Percentiles rank a stretch among this genome's conserved stretches.
These are phyloP conservation scores for Brettanomyces sp. DNA, from an alignment of 805 yeast genomes.

Conservation along the genomic window DNA sequence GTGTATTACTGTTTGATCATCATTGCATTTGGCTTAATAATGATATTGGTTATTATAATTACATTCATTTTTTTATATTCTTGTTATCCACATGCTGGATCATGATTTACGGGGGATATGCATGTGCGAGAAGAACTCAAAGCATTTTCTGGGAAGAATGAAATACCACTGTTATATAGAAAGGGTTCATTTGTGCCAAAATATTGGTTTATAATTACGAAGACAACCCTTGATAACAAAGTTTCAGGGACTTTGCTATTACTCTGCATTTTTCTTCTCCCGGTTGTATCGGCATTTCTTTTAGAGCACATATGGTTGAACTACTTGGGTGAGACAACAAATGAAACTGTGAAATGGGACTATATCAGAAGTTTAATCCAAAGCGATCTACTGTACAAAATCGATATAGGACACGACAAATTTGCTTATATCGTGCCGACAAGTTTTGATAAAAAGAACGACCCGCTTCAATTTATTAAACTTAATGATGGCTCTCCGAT, in stretches of 20 bases:
- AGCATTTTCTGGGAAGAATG: slow-evolving; percentile 2
- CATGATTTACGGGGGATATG: slow-evolving; percentile 31
- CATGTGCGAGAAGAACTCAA: slow-evolving; percentile 24
- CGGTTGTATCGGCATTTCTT: slow-evolving; percentile 31
- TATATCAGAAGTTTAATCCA: slow-evolving; percentile 32
- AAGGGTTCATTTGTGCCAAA: slow-evolving; percentile 7
- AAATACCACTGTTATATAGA: slow-evolving; percentile 12
- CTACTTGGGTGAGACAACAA: slow-evolving; percentile 49
- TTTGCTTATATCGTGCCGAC: not conserved
- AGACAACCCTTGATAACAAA: slow-evolving; percentile 26
- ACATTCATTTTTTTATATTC: slow-evolving; percentile 37
- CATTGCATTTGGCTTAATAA: slow-evolving; percentile 49
- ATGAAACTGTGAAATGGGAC: slow-evolving; percentile 46
- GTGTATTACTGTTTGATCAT: slow-evolving; percentile 58
- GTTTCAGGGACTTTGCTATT: slow-evolving; percentile 33
- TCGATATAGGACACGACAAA: slow-evolving; percentile 3
- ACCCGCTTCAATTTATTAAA: slow-evolving; percentile 3
- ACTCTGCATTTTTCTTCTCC: slow-evolving; percentile 28
- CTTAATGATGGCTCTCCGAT: slow-evolving; percentile 6
- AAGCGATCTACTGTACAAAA: slow-evolving; percentile 21
- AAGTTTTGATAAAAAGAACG: not conserved
- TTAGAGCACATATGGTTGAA: slow-evolving; percentile 35
- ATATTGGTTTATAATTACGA: slow-evolving; percentile 18
- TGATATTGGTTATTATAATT: slow-evolving; percentile 46
- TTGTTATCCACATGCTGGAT: slow-evolving; percentile 26